A percentile compares a stretch with the other conserved stretches of the same genome.
Evolutionary conservation across 805 yeast genomes (phyloP).

Genomic region (Yamadazyma tumulicola): DNA sequence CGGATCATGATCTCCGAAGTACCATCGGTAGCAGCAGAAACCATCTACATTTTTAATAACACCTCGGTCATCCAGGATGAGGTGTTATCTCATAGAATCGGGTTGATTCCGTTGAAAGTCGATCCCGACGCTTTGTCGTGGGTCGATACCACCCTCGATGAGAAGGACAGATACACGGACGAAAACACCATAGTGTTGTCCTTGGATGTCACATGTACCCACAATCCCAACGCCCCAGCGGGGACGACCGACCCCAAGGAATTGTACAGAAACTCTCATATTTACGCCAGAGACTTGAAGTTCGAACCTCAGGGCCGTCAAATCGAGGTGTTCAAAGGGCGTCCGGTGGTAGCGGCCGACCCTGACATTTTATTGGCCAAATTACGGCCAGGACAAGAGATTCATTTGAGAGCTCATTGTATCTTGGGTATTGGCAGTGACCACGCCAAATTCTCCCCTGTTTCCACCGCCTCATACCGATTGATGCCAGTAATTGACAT

Average conservation of each 20-base stretch:
- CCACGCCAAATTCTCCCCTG: slow-evolving; percentile 98
- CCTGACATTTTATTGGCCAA: slow-evolving; percentile 90
- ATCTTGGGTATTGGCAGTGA: slow-evolving; percentile 88
- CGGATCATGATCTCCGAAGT: slow-evolving; percentile 96
- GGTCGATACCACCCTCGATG: slow-evolving; percentile 67
- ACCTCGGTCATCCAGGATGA: slow-evolving; percentile 97
- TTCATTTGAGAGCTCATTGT: slow-evolving; percentile 85
- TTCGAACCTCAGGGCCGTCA: slow-evolving; percentile 93
- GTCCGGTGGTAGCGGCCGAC: slow-evolving; percentile 73
- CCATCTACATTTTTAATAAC: slow-evolving; percentile 85
- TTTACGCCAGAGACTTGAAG: slow-evolving; percentile 84
- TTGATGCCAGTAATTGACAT: slow-evolving; percentile 85
- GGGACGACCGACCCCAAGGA: slow-evolving; percentile 78
- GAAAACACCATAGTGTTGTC: slow-evolving; percentile 85
- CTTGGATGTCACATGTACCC: slow-evolving; percentile 78
- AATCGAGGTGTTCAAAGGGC: slow-evolving; percentile 59
- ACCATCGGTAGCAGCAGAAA: slow-evolving; percentile 93
- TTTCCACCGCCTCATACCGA: slow-evolving; percentile 93
- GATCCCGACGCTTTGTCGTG: slow-evolving; percentile 88
- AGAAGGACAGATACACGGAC: slow-evolving; percentile 69
- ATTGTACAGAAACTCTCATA: slow-evolving; percentile 76
- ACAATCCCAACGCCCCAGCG: slow-evolving; percentile 78
- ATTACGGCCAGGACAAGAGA: slow-evolving; percentile 96
- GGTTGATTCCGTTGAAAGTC: slow-evolving; percentile 83
- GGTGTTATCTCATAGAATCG: slow-evolving; percentile 92